These are phyloP conservation scores for Nakazawaea holstii DNA, from an alignment of 805 yeast species.

Conservation along the genomic window DNA sequence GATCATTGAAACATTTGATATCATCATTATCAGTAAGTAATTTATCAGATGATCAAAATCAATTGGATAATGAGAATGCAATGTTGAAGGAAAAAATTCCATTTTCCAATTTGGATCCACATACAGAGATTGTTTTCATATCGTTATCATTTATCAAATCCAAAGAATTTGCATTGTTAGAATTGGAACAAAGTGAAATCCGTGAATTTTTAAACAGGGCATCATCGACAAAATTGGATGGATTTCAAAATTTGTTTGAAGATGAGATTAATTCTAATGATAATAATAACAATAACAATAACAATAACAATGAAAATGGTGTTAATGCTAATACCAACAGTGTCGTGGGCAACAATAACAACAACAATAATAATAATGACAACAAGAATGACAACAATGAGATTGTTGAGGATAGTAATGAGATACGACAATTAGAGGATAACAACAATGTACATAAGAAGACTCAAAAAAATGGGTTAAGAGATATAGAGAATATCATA, in stretches of 20 bases:
- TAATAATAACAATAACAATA: neutral
- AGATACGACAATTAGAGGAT: neutral
- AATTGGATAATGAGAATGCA: slow-evolving; percentile 15
- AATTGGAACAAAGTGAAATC: slow-evolving; percentile 87
- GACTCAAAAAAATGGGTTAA: slow-evolving; percentile 5
- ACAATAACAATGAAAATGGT: slow-evolving; percentile 2
- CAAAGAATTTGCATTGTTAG: slow-evolving; percentile 71
- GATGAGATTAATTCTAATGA: slow-evolving; percentile 12
- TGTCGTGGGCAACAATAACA: too few relatives aligned
- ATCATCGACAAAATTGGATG: slow-evolving; percentile 38
- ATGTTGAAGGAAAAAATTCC: slow-evolving; percentile 29
- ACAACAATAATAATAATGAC: too few relatives aligned
- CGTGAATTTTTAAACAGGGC: slow-evolving; percentile 65
- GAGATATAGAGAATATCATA: slow-evolving; percentile 68
- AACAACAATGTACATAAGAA: neutral
- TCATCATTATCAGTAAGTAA: slow-evolving; percentile 13
- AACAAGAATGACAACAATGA: slow-evolving; percentile 1
- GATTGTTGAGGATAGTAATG: neutral
- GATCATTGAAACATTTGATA: slow-evolving; percentile 8
- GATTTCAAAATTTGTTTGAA: slow-evolving; percentile 23
- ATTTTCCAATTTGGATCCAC: slow-evolving; percentile 64
- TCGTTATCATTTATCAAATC: slow-evolving; percentile 77
- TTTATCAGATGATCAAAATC: slow-evolving; percentile 3
- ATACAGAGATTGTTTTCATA: slow-evolving; percentile 68
- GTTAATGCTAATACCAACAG: too few relatives aligned